Evolutionary conservation across 179 eudicot species (phyloP).

Genomic region (Pouteria campechiana): DNA sequence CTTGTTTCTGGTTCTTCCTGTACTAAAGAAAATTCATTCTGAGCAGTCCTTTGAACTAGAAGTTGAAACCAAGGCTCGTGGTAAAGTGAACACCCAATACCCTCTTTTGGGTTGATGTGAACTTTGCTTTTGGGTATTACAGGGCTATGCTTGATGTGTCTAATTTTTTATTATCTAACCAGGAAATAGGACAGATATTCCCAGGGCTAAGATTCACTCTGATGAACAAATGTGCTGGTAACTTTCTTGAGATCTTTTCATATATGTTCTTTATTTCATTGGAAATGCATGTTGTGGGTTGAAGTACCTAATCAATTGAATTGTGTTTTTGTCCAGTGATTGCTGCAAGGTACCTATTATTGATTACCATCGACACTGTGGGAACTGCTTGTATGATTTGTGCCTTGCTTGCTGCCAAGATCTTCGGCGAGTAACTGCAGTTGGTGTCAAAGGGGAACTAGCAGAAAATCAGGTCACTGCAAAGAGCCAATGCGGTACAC

Average conservation of each 20-base stretch:
- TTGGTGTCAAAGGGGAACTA: slow-evolving; percentile 19
- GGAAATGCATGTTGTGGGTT: neutral
- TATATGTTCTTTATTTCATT: too few species aligned
- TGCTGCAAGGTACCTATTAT: slow-evolving; percentile 90
- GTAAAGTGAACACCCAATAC: too few species aligned
- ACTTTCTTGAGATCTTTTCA: neutral
- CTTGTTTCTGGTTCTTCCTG: slow-evolving; percentile 82
- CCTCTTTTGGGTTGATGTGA: slow-evolving; percentile 2
- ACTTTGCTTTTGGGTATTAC: neutral
- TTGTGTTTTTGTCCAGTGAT: slow-evolving; percentile 41
- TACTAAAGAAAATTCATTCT: slow-evolving; percentile 63
- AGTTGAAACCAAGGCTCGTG: slow-evolving; percentile 73
- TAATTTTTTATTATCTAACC: slow-evolving; percentile 11
- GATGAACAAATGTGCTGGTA: slow-evolving; percentile 99
- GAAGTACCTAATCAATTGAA: neutral
- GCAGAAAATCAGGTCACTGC: slow-evolving; percentile 15
- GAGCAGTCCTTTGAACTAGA: slow-evolving; percentile 86
- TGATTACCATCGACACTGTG: slow-evolving; percentile 94
- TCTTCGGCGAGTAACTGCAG: slow-evolving; percentile 53
- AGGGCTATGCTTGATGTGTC: slow-evolving; percentile 3
- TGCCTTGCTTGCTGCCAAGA: slow-evolving; percentile 95
- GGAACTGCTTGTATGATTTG: slow-evolving; percentile 76
- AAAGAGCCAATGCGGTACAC: slow-evolving; percentile 13
- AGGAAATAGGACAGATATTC: slow-evolving; percentile 80
- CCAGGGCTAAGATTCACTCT: slow-evolving; percentile 73